phyloP scores from a whole-genome alignment of 495 filamentous ascomycete genomes.

The Ascobolus immersus region DNA sequence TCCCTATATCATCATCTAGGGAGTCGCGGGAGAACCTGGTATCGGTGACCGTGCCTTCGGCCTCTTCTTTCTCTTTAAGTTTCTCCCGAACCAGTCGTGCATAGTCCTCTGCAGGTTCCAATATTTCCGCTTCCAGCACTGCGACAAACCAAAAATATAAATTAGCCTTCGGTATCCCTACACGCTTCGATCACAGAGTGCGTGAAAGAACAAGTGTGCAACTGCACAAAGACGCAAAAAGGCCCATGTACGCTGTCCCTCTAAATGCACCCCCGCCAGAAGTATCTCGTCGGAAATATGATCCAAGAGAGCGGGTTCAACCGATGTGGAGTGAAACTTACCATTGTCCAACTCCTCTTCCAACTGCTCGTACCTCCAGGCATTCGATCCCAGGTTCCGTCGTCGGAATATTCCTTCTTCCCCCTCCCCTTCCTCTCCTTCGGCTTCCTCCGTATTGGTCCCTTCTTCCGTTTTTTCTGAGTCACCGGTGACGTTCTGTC shows the following conservation, averaged over 20 bases:
- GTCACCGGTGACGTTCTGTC: too few relatives aligned
- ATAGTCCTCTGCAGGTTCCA: conserved; percentile 13
- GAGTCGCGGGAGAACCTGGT: background rate
- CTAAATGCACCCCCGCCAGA: background rate
- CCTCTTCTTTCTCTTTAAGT: conserved; percentile 9
- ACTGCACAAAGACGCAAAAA: too few relatives aligned
- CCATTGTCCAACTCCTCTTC: conserved; percentile 10
- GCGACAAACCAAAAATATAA: too few relatives aligned
- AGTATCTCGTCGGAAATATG: background rate
- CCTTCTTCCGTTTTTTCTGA: conserved; percentile 17
- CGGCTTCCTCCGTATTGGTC: conserved; percentile 16
- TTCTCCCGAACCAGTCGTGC: conserved; percentile 9
- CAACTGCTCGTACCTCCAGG: conserved; percentile 14
- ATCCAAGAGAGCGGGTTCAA: background rate
- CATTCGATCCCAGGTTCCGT: conserved; percentile 12
- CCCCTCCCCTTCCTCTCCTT: conserved; percentile 16
- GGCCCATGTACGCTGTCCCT: background rate
- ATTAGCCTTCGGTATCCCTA: too few relatives aligned
- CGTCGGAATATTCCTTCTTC: conserved; percentile 11
- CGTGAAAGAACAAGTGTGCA: too few relatives aligned
- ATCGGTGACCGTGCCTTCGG: conserved; percentile 4
- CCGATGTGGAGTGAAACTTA: conserved; percentile 2
- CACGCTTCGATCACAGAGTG: too few relatives aligned
- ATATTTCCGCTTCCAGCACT: background rate
- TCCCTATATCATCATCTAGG: too few relatives aligned